Base-by-base conservation (phyloP, 169 alveolate species). In the Babesia gibsoni region DNA sequence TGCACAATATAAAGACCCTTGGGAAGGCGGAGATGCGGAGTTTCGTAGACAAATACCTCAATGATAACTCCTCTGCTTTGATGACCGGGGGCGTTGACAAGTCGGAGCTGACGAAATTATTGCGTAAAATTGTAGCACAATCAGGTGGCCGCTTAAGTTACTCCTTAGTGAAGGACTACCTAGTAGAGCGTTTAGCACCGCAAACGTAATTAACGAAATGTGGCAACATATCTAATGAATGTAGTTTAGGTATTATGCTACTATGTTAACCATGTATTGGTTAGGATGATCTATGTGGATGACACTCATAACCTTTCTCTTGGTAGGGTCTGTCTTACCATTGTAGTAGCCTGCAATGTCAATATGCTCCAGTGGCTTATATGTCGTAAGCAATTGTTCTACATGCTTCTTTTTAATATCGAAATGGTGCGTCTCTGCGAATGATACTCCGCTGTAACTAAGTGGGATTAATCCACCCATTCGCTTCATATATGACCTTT, bases 401-500 rank as follows among this genome's bases (percentile, higher is more conserved):
- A 61, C 46, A 8, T 61, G 56, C 8, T 41, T 25, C 2, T 61
- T 23, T 4, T 52, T 63, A 59, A 73, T 46, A 25, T 53, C 23
- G 41, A 73, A 16, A 27, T 73, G 29, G 39, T 32, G 58, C 0
- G 57, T 73, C 16, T 67, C 59, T 35, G 64, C 61, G 49, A 73
- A 73, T 18, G 33, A 46, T 7, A 49, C 69, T 0, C 63, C 45
- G 35, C 59, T 33, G 78, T 63, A 73, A 35, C 27, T 20, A 9
- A 22, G 16, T 25, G 84, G 84, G 9, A 73, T 30, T 33, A 39
- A 33, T 5, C 49, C 46, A 30, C 23, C 16, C 64, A 41, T 45
- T 35, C 9, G 30, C 41, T 8, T 45, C 46, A 45, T n/a, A 52
- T 73, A 73, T 9, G 29, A 8, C 29, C 32, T 29, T 10, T 53